These are phyloP conservation scores for Bacterosira constricta DNA, from an alignment of 108 stramenopile species.

Conservation along the genomic window DNA sequence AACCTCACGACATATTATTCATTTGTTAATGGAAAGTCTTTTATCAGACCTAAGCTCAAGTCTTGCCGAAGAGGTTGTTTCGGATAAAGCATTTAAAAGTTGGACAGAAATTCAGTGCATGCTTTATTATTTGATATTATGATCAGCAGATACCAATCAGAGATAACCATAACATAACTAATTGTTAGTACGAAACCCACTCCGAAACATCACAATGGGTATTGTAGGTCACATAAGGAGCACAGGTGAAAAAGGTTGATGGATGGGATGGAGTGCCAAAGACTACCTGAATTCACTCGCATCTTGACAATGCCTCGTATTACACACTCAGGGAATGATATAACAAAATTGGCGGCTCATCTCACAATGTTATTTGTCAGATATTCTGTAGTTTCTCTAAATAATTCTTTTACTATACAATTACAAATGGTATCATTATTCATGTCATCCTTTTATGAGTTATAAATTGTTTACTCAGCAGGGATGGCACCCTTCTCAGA, in stretches of 20 bases:
- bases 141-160: no score
- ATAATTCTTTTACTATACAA: background rate
- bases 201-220: no score
- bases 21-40: background rate
- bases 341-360: no score
- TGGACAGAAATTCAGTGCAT: no score
- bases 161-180: no score
- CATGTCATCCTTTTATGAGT: slow-evolving; percentile 25
- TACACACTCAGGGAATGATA: background rate
- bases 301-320: background rate
- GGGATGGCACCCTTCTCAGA: slow-evolving; percentile 92
- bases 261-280: no score
- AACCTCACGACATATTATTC: background rate
- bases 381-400: background rate
- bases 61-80: no score
- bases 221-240: no score
- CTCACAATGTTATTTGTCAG: background rate
- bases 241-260: no score
- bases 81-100: background rate
- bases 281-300: background rate
- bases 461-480: slow-evolving; percentile 51
- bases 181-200: no score
- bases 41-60: no score
- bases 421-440: background rate
- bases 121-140: no score